These are phyloP conservation scores for Fimicolochytrium jonesii DNA, from an alignment of 192 early-diverging fungal species.

Conservation along the genomic window DNA sequence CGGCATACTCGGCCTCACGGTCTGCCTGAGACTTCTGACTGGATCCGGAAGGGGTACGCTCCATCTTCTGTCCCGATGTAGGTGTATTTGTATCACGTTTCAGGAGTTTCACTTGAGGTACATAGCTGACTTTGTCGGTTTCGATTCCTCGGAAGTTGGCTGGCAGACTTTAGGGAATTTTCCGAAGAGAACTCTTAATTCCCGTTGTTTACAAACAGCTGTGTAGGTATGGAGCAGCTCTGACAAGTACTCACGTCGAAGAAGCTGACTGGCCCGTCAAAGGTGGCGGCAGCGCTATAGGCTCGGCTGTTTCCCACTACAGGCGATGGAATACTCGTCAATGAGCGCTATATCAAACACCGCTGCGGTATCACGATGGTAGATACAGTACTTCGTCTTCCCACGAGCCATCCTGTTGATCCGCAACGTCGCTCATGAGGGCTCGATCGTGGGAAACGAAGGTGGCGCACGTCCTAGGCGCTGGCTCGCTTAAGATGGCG, in stretches of 20 bases:
- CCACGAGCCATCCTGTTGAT: background rate
- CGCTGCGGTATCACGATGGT: background rate
- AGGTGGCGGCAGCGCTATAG: background rate
- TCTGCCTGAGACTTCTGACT: conserved; percentile 19
- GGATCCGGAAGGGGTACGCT: conserved; percentile 3
- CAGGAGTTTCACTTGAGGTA: conserved; percentile 1
- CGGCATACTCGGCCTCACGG: conserved; percentile 18
- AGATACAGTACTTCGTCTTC: conserved; percentile 1
- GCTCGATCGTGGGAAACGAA: no score
- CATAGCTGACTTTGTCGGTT: conserved; percentile 1
- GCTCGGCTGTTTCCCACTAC: background rate
- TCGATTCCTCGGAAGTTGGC: background rate
- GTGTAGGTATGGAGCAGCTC: background rate
- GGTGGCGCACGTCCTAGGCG: no score
- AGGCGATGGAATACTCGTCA: background rate
- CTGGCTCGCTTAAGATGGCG: no score
- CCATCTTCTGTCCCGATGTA: background rate
- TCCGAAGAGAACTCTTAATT: no score
- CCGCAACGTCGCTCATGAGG: no score
- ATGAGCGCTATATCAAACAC: no score
- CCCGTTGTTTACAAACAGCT: no score
- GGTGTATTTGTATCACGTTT: conserved; percentile 9
- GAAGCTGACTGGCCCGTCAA: background rate
- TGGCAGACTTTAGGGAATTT: no score
- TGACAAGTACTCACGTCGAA: background rate